These are phyloP conservation scores for Yarrowia sp. DNA, from an alignment of 805 yeast genomes.

Conservation along the genomic window DNA sequence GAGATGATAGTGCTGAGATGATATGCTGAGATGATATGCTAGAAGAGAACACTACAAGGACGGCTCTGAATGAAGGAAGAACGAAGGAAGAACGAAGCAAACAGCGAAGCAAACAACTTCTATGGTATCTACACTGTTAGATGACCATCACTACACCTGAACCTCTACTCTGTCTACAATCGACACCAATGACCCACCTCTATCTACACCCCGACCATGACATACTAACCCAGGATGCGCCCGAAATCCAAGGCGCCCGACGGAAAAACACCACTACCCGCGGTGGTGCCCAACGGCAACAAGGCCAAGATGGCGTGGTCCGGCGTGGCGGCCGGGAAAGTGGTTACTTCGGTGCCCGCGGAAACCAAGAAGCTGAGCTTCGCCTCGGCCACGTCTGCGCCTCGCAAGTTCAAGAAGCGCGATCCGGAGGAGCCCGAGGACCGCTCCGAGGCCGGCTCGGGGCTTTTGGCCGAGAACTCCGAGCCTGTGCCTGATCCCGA, in stretches of 20 bases:
- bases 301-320: slow-evolving; percentile 27
- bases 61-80: too few relatives aligned
- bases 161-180: too few relatives aligned
- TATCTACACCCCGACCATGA: neutral
- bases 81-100: too few relatives aligned
- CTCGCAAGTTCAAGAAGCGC: slow-evolving; percentile 24
- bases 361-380: slow-evolving; percentile 21
- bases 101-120: too few relatives aligned
- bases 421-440: slow-evolving; percentile 13
- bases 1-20: too few relatives aligned
- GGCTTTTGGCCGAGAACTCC: neutral
- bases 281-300: slow-evolving; percentile 22
- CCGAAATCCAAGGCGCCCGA: slow-evolving; percentile 25
- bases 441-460: neutral
- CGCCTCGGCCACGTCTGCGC: slow-evolving; percentile 12
- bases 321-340: slow-evolving; percentile 26
- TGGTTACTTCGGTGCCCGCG: slow-evolving; percentile 8
- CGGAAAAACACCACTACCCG: slow-evolving; percentile 17
- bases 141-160: too few relatives aligned
- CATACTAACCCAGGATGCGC: slow-evolving; percentile 23
- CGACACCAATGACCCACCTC: too few relatives aligned
- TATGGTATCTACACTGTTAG: too few relatives aligned
- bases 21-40: too few relatives aligned
- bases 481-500: slow-evolving; percentile 1
- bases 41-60: too few relatives aligned